Evolutionary conservation across 108 stramenopile genomes (phyloP), one percentile per base, ranked within the genome.

Genomic region (Aurantiochytrium sp.): DNA sequence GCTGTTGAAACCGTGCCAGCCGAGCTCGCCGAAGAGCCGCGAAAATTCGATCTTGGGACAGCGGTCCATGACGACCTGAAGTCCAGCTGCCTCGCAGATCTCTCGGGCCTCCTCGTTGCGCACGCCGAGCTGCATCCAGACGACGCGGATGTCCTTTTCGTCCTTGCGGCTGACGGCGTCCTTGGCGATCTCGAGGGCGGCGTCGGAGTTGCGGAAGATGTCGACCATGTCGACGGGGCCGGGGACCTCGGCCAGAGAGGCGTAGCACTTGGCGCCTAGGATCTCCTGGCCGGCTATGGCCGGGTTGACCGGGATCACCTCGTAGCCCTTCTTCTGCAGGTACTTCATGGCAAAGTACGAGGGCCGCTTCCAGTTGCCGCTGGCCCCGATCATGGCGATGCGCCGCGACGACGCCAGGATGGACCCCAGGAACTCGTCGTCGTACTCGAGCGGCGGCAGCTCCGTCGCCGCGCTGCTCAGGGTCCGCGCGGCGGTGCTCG

Each of bases 341-440:
- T 87, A 87, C 87, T 87, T 69, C 87, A 87, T 87, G 15, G 68
- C 87, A 42, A 69, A 69, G 30, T 37, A 87, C 24, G 55, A 65
- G 24, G 87, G 87, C 27, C 87, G n/a, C 27, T 87, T 69, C 68
- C 87, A 69, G 68, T 87, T 65, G 6, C 48, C 68, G 42, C 48
- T 52, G 65, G 87, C 87, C 21, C 87, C 87, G 68, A 87, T 27
- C 55, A 87, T 65, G 32, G 87, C 87, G 42, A 87, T 65, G 34
- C 21, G 12, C 85, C 24, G 5, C 8, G 32, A 6, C 52, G 85
- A 85, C 27, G 17, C 52, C 50, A 85, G 52, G 52, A 85, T 31
- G 12, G n/a, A 12, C 8, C 52, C 15, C 31, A 85, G 27, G 85
- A n/a, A 85, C 27, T 85, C 85, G 30, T 85, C 85, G 19, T 12